Base-by-base conservation (phyloP, 768 basidiomycete species). In the Mycena pura region DNA sequence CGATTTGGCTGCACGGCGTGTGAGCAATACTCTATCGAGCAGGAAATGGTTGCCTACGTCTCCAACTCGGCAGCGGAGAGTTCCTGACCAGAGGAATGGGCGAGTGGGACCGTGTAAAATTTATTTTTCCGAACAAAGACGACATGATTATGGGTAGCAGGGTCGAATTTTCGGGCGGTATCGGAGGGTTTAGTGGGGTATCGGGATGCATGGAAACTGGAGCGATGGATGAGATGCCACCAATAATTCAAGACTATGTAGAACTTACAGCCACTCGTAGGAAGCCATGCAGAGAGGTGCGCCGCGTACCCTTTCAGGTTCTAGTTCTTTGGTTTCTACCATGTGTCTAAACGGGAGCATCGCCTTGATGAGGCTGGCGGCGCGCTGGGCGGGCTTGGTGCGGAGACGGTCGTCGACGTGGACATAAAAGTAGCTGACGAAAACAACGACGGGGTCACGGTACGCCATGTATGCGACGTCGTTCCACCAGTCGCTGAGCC, bases 401-500 rank as follows among this genome's bases (percentile, higher is more conserved):
- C 80, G 74, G 22, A 75, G 70, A 43, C 70, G 78, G 69, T 95
- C 92, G 57, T 90, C 84, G 43, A 88, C 73, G 74, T 99, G 96
- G 9, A 95, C 84, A 73, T 93, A 99, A 78, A 91, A 99, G 80
- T 99, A 99, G 82, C 90, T 94, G 69, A 96, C 94, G 65, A 87
- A 91, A 14, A 96, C 91, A 28, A 96, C 90, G 46, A 97, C 92
- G 2, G 95, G 88, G 68, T 96, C 96, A 46, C 93, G 84, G 70
- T 92, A 93, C 6, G 79, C 89, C 90, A 93, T 89, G 72, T 92
- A 93, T 17, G 96, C 96, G 5, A 74, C 85, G 32, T 97, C 93
- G 76, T 99, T 96, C 96, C 96, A 99, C 97, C 97, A 99, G 50
- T 96, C 94, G 45, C 85, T 84, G n/a, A 99, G 82, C 97, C 97